phyloP scores from a whole-genome alignment of 345 rosid genomes.

The Erucastrum elatum region DNA sequence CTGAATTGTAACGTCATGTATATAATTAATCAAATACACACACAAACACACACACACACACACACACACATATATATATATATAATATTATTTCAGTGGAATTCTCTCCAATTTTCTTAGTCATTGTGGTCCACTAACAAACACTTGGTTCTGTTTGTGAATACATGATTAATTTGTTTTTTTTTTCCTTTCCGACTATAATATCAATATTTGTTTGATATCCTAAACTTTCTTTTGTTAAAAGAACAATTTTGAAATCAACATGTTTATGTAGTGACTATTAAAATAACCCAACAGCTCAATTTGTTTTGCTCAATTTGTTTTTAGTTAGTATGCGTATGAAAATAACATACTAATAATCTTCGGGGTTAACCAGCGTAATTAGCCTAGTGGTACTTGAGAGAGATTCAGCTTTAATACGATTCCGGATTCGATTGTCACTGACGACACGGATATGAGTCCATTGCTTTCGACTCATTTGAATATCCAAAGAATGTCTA shows the following conservation, averaged over 20 bases:
- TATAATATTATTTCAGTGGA: background rate
- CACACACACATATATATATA: background rate
- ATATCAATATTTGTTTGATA: background rate
- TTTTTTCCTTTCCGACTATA: background rate
- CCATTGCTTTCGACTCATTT: too few species aligned
- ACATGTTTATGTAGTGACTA: background rate
- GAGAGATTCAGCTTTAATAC: too few species aligned
- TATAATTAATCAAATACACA: background rate
- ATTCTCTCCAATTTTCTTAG: background rate
- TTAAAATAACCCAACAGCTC: background rate
- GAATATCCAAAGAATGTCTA: too few species aligned
- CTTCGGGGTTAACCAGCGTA: too few species aligned
- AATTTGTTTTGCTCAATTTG: too few species aligned
- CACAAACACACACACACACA: background rate
- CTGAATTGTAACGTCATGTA: slow-evolving; percentile 25
- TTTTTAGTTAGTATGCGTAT: background rate
- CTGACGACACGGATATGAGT: too few species aligned
- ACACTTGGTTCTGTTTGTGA: slow-evolving; percentile 9
- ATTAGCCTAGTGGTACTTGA: too few species aligned
- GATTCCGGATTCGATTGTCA: too few species aligned
- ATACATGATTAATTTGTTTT: background rate
- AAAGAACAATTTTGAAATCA: background rate
- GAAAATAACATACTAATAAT: background rate
- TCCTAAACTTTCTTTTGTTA: background rate
- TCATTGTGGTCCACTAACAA: slow-evolving; percentile 26